Percentiles rank a stretch among this genome's conserved stretches.
Evolutionary conservation across 352 stramenopile species (phyloP).

Genomic region (Peronospora tabacina): DNA sequence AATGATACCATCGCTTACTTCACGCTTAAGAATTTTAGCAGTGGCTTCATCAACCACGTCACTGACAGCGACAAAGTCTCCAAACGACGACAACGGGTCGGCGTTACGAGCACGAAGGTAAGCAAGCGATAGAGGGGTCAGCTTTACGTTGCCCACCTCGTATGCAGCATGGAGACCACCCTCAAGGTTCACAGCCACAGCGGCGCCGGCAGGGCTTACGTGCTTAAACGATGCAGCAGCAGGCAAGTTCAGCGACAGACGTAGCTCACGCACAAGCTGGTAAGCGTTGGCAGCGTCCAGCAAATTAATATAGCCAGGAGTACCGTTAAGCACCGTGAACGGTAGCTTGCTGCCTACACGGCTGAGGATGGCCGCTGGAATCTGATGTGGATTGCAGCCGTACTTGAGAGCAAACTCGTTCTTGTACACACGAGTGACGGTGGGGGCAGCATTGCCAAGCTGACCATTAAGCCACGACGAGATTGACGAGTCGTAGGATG

Average conservation of each 20-base stretch:
- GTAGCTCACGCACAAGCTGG: slow-evolving; percentile 96
- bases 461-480: slow-evolving; percentile 94
- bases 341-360: slow-evolving; percentile 63
- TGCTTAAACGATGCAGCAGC: slow-evolving; percentile 99
- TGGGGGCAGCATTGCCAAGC: slow-evolving; percentile 55
- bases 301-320: slow-evolving; percentile 99
- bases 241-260: slow-evolving; percentile 89
- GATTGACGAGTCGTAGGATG: slow-evolving; percentile 96
- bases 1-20: slow-evolving; percentile 99
- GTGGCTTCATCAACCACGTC: slow-evolving; percentile 98
- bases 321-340: slow-evolving; percentile 87
- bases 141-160: slow-evolving; percentile 85
- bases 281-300: slow-evolving; percentile 98
- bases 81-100: slow-evolving; percentile 98
- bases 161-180: slow-evolving; percentile 91
- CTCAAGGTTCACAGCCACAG: slow-evolving; percentile 95
- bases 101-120: slow-evolving; percentile 98
- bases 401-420: slow-evolving; percentile 91
- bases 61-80: slow-evolving; percentile 97
- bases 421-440: slow-evolving; percentile 93
- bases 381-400: slow-evolving; percentile 99
- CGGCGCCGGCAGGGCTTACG: slow-evolving; percentile 93
- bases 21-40: slow-evolving; percentile 97
- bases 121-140: slow-evolving; percentile 93
- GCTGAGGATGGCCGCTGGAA: slow-evolving; percentile 85